A percentile compares a stretch with the other conserved stretches of the same genome.
These are phyloP conservation scores for Arachnomyces sp. DNA, from an alignment of 2,329 filamentous ascomycete genomes.

Conservation along the genomic window DNA sequence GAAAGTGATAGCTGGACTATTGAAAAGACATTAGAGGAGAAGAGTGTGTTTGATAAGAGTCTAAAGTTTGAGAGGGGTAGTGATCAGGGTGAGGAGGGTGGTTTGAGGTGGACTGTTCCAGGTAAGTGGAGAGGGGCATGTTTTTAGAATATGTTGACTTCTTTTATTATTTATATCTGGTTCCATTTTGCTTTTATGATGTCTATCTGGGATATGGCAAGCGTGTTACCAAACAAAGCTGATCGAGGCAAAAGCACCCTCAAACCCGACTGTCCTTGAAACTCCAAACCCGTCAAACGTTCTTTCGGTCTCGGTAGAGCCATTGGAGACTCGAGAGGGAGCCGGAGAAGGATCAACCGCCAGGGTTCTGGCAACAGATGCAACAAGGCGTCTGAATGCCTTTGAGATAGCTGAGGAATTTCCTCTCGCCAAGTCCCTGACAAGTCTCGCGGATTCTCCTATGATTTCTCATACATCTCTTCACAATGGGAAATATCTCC, in stretches of 20 bases:
- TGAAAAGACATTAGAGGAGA: slow-evolving; percentile 55
- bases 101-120: slow-evolving; percentile 40
- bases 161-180: slow-evolving; percentile 1
- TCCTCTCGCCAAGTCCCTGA: slow-evolving; percentile 17
- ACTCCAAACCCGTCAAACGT: slow-evolving; percentile 47
- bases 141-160: not conserved
- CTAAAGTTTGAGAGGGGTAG: slow-evolving; percentile 50
- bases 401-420: slow-evolving; percentile 24
- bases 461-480: slow-evolving; percentile 46
- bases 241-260: slow-evolving; percentile 35
- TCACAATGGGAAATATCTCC: slow-evolving; percentile 33
- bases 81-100: slow-evolving; percentile 32
- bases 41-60: slow-evolving; percentile 50
- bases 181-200: not conserved
- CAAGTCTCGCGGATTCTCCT: slow-evolving; percentile 33
- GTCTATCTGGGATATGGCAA: no score
- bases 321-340: slow-evolving; percentile 19
- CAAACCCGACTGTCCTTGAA: slow-evolving; percentile 33
- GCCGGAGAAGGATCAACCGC: slow-evolving; percentile 5
- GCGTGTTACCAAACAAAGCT: slow-evolving; percentile 10
- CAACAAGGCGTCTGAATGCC: slow-evolving; percentile 43
- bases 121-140: slow-evolving; percentile 26
- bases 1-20: slow-evolving; percentile 45
- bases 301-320: slow-evolving; percentile 42
- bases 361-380: slow-evolving; percentile 38